Percentiles rank a stretch among this genome's conserved stretches.
phyloP scores from a whole-genome alignment of 768 basidiomycete genomes.

The Suillus bovinus region DNA sequence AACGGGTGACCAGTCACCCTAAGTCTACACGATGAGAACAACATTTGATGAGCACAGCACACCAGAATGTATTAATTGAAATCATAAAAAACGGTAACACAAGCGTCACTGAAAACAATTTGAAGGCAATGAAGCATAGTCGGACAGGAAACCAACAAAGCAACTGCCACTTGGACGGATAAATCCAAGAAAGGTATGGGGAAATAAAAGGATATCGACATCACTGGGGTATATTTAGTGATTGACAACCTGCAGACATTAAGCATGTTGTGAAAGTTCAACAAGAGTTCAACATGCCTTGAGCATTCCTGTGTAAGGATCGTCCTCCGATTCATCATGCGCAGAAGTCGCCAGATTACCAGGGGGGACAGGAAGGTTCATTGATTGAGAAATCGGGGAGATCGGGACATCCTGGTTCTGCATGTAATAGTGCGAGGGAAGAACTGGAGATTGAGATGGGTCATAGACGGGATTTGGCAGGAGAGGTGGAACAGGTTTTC shows the following conservation, averaged over 20 bases:
- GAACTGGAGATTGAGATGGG: constrained; percentile 22
- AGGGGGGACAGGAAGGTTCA: background rate
- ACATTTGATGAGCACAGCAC: constrained; percentile 20
- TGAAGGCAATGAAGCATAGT: constrained; percentile 12
- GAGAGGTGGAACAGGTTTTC: constrained; percentile 34
- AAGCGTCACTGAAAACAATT: constrained; percentile 18
- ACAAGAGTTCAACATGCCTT: constrained; percentile 11
- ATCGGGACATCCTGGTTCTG: constrained; percentile 7
- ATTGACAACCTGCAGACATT: constrained; percentile 4
- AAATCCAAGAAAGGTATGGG: constrained; percentile 3
- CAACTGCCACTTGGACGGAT: background rate
- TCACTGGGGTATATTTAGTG: constrained; percentile 1
- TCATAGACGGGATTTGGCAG: constrained; percentile 21
- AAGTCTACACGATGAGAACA: constrained; percentile 1
- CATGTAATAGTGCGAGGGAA: constrained; percentile 23
- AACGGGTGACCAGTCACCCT: constrained; percentile 6
- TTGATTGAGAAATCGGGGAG: constrained; percentile 4
- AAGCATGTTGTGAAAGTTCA: background rate
- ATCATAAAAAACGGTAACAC: constrained; percentile 7
- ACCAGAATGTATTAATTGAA: constrained; percentile 10
- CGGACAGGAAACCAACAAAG: background rate
- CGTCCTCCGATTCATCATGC: constrained; percentile 7
- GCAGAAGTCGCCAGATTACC: background rate
- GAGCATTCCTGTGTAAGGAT: constrained; percentile 10
- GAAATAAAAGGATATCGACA: background rate